Evolutionary conservation across 345 rosid genomes (phyloP).

Genomic region (Murraya koenigii): DNA sequence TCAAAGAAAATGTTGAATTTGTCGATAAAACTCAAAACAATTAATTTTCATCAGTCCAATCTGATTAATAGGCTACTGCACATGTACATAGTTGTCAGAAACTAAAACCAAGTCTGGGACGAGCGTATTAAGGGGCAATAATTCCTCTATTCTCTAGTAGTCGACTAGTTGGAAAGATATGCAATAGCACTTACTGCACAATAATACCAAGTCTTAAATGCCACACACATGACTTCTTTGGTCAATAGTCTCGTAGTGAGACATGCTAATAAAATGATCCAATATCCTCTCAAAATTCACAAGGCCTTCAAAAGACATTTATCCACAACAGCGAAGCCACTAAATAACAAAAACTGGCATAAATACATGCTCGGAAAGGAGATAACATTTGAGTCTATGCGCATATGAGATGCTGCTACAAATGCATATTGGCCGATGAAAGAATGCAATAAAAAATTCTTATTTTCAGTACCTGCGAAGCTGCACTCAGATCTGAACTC

Average conservation of each 20-base stretch:
- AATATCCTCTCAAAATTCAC: neutral
- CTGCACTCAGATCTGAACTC: constrained; percentile 96
- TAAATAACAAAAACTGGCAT: neutral
- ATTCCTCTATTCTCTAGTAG: neutral
- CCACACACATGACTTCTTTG: neutral
- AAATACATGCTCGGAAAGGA: neutral
- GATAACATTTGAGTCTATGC: neutral
- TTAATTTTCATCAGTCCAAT: neutral
- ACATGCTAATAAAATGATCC: neutral
- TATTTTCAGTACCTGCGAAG: constrained; percentile 70
- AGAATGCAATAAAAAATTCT: neutral
- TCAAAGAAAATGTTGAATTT: neutral
- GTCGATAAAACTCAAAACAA: neutral
- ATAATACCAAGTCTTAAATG: neutral
- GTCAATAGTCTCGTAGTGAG: neutral
- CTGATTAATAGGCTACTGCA: neutral
- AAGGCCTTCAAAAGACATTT: neutral
- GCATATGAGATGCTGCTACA: neutral
- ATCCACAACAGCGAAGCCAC: neutral
- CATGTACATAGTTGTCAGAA: neutral
- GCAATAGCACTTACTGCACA: neutral
- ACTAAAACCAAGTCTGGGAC: neutral
- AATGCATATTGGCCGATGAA: neutral
- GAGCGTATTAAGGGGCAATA: neutral
- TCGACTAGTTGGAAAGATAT: neutral